Conservation (phyloP, 306 rosid species). For the Styphnolobium japonicum region DNA sequence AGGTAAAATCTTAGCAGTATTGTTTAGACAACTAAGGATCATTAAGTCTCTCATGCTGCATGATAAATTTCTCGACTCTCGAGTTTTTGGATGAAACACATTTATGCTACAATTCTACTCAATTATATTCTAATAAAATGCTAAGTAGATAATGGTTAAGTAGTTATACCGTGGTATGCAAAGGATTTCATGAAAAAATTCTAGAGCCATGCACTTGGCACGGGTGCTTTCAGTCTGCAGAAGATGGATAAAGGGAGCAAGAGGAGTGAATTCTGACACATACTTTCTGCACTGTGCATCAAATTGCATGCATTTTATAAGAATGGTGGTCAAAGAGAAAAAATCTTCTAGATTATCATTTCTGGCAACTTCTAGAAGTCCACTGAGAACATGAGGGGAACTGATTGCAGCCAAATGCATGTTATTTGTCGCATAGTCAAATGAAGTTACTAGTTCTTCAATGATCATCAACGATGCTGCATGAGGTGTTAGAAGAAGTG, state of each 20-base stretch:
- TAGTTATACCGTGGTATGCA: constrained; percentile 64
- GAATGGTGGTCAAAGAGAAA: constrained; percentile 66
- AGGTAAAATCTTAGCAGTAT: background rate
- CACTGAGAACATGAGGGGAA: constrained; percentile 63
- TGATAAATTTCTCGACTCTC: background rate
- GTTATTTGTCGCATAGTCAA: constrained; percentile 64
- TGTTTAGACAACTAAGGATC: background rate
- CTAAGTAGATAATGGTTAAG: constrained; percentile 8
- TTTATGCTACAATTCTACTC: background rate
- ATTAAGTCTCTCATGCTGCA: background rate
- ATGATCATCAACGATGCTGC: constrained; percentile 79
- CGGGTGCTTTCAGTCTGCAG: constrained; percentile 49
- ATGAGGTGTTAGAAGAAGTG: constrained; percentile 61
- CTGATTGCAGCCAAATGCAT: constrained; percentile 73
- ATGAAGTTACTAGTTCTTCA: constrained; percentile 70
- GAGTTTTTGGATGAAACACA: background rate
- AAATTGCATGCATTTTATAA: constrained; percentile 68
- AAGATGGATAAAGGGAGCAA: constrained; percentile 60
- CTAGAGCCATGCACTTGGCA: constrained; percentile 59
- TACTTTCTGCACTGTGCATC: constrained; percentile 64
- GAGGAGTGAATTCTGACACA: constrained; percentile 58
- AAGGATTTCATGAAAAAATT: constrained; percentile 70
- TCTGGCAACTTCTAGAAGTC: constrained; percentile 66
- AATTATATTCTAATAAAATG: background rate
- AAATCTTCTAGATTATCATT: constrained; percentile 54